Percentiles rank a stretch among this genome's conserved stretches.
Evolutionary conservation across 2,329 filamentous ascomycete species (phyloP).

Genomic region (Rosellinia necatrix): DNA sequence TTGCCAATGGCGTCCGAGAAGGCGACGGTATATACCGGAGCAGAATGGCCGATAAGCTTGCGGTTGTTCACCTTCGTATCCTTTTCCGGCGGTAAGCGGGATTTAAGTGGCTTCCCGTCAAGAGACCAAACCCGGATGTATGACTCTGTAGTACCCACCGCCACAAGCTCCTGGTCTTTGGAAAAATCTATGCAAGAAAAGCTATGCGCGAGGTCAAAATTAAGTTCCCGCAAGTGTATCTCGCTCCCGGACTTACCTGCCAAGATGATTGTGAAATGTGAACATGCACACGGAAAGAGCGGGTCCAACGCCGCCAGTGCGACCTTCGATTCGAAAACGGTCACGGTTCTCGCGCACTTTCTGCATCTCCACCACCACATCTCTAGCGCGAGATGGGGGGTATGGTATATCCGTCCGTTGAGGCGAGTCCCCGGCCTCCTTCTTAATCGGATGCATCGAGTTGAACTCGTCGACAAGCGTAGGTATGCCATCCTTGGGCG

Average conservation of each 20-base stretch:
- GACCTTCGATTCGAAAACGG: conserved; percentile 83
- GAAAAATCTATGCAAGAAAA: conserved; percentile 96
- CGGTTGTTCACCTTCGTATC: conserved; percentile 65
- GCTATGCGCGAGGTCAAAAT: conserved; percentile 47
- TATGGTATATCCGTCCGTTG: conserved; percentile 79
- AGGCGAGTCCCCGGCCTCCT: conserved; percentile 84
- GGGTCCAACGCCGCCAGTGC: conserved; percentile 81
- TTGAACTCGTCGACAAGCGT: conserved; percentile 88
- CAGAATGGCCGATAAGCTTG: conserved; percentile 86
- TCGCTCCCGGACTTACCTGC: conserved; percentile 64
- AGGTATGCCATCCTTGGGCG: conserved; percentile 71
- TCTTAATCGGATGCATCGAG: conserved; percentile 77
- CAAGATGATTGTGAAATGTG: conserved; percentile 95
- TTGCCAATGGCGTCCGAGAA: conserved; percentile 76
- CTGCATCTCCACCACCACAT: conserved; percentile 92
- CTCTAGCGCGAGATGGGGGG: conserved; percentile 83
- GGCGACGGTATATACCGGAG: conserved; percentile 83
- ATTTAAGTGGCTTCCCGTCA: conserved; percentile 79
- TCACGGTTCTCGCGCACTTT: conserved; percentile 93
- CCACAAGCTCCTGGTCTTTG: conserved; percentile 83
- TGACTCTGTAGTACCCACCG: conserved; percentile 88
- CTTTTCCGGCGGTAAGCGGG: conserved; percentile 63
- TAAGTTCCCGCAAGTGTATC: background rate
- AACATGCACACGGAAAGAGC: conserved; percentile 94
- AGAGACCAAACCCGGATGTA: conserved; percentile 95